Base-by-base conservation (phyloP, 2,329 filamentous ascomycete species). In the Aspergillus quadrilineatus region DNA sequence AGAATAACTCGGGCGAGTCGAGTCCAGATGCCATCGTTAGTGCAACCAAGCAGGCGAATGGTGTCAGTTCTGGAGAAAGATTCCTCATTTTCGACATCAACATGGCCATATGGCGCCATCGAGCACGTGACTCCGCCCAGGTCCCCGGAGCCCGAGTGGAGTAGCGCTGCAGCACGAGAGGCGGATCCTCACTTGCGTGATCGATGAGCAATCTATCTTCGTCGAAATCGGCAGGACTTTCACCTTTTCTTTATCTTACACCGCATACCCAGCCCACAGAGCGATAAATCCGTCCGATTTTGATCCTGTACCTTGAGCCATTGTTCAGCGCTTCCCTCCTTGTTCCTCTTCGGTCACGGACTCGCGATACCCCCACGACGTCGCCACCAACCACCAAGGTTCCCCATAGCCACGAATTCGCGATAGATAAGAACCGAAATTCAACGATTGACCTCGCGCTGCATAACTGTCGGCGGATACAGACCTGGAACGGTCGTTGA, bases 31-130 rank as follows among this genome's bases (percentile, higher is more conserved):
- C 6, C 26, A 42, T 9, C 34, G 7, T 6, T 50, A 42, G 47
- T 50, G 41, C 61, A 57, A 60, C 60, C 36, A 36, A n/a, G 36
- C 42, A 43, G 32, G 45, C 55, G 50, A 60, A 64, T 63, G 50
- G 60, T 57, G 53, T 52, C 30, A 58, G 14, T 17, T 39, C 32
- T 36, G 47, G 39, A 30, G 22, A 22, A 15, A 17, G 7, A 53
- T 49, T 43, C 28, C 48, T 44, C n/a, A 30, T 30, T 60, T 53
- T 59, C 65, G 60, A 55, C 56, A 62, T 36, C 15, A 15, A 12
- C 10, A 29, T 4, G 22, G 37, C 50, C 54, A 22, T 44, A 65
- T 64, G 57, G 63, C 62, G 65, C 60, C 46, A 65, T 67, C 55
- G 17, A 28, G 55, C 66, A 67, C 60, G 65, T 67, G 63, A 32